Percentiles rank a stretch among this genome's conserved stretches.
Evolutionary conservation across 495 filamentous ascomycete species (phyloP).

Genomic region (Copromyces sp.): DNA sequence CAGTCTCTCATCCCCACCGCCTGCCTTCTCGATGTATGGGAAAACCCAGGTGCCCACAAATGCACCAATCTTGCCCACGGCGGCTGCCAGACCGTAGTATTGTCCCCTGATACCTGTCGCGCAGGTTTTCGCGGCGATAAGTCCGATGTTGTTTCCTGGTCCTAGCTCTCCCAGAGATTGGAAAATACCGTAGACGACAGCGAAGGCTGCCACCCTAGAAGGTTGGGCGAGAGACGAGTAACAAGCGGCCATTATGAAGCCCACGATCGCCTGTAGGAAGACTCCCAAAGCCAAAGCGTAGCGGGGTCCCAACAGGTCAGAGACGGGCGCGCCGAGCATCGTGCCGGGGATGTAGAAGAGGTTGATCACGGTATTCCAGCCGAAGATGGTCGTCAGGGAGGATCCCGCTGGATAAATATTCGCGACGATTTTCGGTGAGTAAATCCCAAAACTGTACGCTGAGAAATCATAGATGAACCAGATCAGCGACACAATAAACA

Average conservation of each 20-base stretch:
- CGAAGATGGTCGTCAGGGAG: conserved; percentile 64
- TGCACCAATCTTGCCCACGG: conserved; percentile 76
- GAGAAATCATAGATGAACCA: conserved; percentile 93
- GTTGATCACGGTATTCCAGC: conserved; percentile 79
- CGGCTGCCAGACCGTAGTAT: conserved; percentile 86
- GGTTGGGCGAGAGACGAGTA: conserved; percentile 55
- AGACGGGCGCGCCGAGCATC: conserved; percentile 59
- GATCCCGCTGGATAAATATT: conserved; percentile 49
- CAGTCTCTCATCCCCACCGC: conserved; percentile 35
- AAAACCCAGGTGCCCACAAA: conserved; percentile 85
- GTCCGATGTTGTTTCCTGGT: conserved; percentile 84
- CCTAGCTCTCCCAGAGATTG: conserved; percentile 74
- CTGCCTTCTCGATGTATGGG: conserved; percentile 58
- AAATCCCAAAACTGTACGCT: conserved; percentile 70
- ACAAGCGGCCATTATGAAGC: conserved; percentile 76
- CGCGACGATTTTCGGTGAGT: conserved; percentile 57
- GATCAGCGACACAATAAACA: conserved; percentile 63
- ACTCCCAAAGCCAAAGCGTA: conserved; percentile 60
- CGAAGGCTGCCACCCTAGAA: conserved; percentile 61
- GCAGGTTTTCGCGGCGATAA: conserved; percentile 76
- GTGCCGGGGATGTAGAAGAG: conserved; percentile 81
- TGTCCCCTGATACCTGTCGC: conserved; percentile 81
- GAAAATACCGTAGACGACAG: conserved; percentile 72
- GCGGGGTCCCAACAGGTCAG: conserved; percentile 67
- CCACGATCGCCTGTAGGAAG: conserved; percentile 59